A percentile compares a stretch with the other conserved stretches of the same genome.
phyloP scores from a whole-genome alignment of 1,139 yeast genomes.

The Lipomyces yarrowii region DNA sequence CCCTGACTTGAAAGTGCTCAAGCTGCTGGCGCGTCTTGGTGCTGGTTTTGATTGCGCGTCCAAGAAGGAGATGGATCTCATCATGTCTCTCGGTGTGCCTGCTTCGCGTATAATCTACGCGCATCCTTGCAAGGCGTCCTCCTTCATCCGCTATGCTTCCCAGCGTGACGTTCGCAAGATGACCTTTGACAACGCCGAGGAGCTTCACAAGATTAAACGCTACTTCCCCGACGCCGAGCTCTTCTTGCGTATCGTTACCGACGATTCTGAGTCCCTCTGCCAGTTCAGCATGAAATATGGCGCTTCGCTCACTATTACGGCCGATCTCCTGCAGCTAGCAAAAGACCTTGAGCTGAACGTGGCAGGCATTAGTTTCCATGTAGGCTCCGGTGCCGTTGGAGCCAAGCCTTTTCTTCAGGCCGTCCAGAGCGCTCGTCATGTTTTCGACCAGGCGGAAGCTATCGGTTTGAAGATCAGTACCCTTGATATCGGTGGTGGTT shows the following conservation, averaged over 20 bases:
- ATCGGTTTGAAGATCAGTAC: constrained; percentile 55
- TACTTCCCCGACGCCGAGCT: constrained; percentile 70
- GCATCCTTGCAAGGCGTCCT: constrained; percentile 87
- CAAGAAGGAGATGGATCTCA: constrained; percentile 72
- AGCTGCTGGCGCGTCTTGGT: constrained; percentile 60
- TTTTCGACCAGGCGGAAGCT: constrained; percentile 63
- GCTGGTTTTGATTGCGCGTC: constrained; percentile 94
- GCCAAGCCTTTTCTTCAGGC: constrained; percentile 70
- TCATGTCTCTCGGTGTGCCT: constrained; percentile 62
- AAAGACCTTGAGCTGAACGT: constrained; percentile 62
- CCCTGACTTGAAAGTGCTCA: constrained; percentile 65
- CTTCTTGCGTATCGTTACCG: constrained; percentile 82
- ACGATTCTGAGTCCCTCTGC: constrained; percentile 87
- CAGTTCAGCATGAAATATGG: constrained; percentile 90
- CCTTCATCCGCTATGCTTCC: constrained; percentile 74
- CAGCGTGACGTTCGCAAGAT: constrained; percentile 62
- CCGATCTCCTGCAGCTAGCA: constrained; percentile 63
- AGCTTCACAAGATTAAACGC: constrained; percentile 69
- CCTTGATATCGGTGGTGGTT: constrained; percentile 95
- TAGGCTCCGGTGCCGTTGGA: constrained; percentile 92
- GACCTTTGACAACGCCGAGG: constrained; percentile 89
- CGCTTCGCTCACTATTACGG: constrained; percentile 62
- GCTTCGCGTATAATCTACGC: constrained; percentile 81
- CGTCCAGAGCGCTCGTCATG: constrained; percentile 64
- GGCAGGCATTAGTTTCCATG: constrained; percentile 91